Evolutionary conservation across 2,329 filamentous ascomycete species (phyloP).

Genomic region (Hymenoscyphus linearis): DNA sequence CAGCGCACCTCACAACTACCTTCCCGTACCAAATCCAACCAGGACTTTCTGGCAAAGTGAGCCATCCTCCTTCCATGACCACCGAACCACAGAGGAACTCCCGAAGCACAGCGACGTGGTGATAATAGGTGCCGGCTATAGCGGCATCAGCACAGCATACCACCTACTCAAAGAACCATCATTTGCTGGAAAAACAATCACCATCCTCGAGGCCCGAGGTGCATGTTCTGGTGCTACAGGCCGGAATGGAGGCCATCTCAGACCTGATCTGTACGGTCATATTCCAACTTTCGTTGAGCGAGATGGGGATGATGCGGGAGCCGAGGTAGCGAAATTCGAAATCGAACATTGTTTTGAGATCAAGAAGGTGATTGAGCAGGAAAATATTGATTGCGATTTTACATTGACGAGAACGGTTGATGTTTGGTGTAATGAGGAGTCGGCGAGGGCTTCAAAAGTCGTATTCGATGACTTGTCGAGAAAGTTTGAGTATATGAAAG

Average conservation of each 20-base stretch:
- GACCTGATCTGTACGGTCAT: constrained; percentile 38
- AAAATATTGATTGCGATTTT: constrained; percentile 40
- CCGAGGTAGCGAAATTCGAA: constrained; percentile 38
- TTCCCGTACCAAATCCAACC: constrained; percentile 16
- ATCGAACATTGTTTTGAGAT: constrained; percentile 35
- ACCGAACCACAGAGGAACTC: constrained; percentile 18
- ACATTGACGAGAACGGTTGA: constrained; percentile 36
- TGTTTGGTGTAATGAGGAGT: constrained; percentile 31
- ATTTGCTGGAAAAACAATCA: not conserved
- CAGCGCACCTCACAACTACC: constrained; percentile 1
- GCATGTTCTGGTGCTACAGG: constrained; percentile 74
- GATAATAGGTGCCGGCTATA: constrained; percentile 27
- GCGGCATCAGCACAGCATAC: constrained; percentile 17
- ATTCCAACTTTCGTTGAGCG: constrained; percentile 31
- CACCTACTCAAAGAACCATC: constrained; percentile 11
- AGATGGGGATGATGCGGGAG: constrained; percentile 34
- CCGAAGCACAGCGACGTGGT: constrained; percentile 21
- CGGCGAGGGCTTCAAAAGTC: constrained; percentile 18
- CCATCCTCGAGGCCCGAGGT: constrained; percentile 66
- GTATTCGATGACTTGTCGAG: constrained; percentile 12
- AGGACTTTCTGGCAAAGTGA: constrained; percentile 20
- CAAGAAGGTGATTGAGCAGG: constrained; percentile 35
- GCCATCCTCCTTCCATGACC: constrained; percentile 16
- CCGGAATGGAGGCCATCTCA: constrained; percentile 43
- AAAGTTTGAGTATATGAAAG: constrained; percentile 2